Evolutionary conservation across 177 flowering plant species (phyloP), one percentile per base, ranked within the genome.

Genomic region (Vitis hybrid): DNA sequence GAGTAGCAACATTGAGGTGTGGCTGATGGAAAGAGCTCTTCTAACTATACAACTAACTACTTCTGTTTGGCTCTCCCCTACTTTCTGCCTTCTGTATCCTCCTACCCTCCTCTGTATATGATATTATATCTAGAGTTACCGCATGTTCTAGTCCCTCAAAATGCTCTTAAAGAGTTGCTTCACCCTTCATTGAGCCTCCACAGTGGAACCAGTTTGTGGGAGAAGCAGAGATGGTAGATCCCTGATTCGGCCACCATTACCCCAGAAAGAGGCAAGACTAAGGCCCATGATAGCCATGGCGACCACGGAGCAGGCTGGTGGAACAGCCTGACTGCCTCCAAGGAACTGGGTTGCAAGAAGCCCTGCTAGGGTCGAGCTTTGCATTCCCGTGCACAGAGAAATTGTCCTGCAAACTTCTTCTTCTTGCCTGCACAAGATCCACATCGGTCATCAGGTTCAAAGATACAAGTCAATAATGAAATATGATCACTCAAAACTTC

Each of bases 211-310:
- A 46, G 72, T 70, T 70, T 76, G 78, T 4, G 85, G 84, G 68
- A 79, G 35, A 49, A 88, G 67, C 48, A 72, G 65, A 11, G 68
- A 69, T 0, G 86, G 80, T 1, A 92, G 14, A 76, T 95, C 91
- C 68, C 96, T 78, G 65, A 95, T 86, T 68, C 88, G 80, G 56
- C 32, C 74, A 24, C 97, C 94, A 12, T 72, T 84, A 19, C 99
- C 99, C 99, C 99, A 95, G 74, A 91, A 95, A n/a, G 98, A 91
- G 18, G 97, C 97, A 40, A 95, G 89, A 74, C 80, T 81, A 48
- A 95, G 94, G 56, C 99, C 99, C 99, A 93, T 89, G 69, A 95
- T 89, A 35, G 99, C 97, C 98, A 95, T 95, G 51, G 91, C 90
- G 12, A 93, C 94, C 1, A 92, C 99, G 0, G 99, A 95, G 78